A percentile compares a stretch with the other conserved stretches of the same genome.
phyloP scores from a whole-genome alignment of 306 rosid genomes.

The Lablab purpureus region DNA sequence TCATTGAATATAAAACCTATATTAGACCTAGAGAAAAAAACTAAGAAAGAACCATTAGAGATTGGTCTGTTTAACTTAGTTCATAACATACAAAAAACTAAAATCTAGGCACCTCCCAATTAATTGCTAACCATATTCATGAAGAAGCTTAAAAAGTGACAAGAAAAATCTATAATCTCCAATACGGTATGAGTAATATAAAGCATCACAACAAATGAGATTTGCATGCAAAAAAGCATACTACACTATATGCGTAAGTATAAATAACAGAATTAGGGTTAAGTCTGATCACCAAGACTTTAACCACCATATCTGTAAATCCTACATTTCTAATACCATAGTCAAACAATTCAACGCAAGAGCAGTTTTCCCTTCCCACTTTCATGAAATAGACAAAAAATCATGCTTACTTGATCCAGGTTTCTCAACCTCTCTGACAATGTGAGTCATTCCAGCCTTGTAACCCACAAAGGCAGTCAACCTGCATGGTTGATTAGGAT shows the following conservation, averaged over 20 bases:
- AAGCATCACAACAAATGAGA: no score
- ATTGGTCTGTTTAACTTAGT: background rate
- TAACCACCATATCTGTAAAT: background rate
- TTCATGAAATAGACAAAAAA: background rate
- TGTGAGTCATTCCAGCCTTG: constrained; percentile 92
- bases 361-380: background rate
- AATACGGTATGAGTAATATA: background rate
- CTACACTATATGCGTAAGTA: background rate
- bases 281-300: background rate
- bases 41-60: background rate
- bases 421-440: constrained; percentile 84
- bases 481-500: constrained; percentile 63
- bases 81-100: background rate
- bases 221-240: background rate
- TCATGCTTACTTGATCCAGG: constrained; percentile 80
- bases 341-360: background rate
- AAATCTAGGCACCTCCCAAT: background rate
- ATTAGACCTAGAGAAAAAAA: background rate
- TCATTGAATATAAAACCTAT: background rate
- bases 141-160: background rate
- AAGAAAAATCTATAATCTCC: background rate
- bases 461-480: constrained; percentile 84
- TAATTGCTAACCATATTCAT: background rate
- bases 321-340: background rate
- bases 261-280: background rate